phyloP scores from a whole-genome alignment of 2,329 filamentous ascomycete species.

The Pseudopithomyces maydicus region DNA sequence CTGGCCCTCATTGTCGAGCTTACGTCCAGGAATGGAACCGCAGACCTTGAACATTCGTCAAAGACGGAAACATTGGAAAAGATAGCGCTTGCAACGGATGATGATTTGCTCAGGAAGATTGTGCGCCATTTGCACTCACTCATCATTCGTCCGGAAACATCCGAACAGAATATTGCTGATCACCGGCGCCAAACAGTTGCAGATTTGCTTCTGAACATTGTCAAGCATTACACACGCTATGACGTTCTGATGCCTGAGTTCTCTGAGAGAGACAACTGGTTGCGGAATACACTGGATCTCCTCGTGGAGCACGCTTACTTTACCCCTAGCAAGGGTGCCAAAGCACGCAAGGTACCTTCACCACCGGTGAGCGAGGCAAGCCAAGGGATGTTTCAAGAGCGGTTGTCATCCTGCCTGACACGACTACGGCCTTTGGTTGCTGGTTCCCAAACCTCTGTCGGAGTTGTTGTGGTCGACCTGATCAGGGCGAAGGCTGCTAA shows the following conservation, averaged over 20 bases:
- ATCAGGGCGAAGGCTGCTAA: constrained; percentile 30
- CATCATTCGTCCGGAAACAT: constrained; percentile 51
- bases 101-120: constrained; percentile 55
- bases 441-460: constrained; percentile 29
- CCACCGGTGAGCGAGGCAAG: constrained; percentile 54
- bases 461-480: constrained; percentile 34
- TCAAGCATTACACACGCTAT: constrained; percentile 49
- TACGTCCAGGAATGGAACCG: constrained; percentile 70
- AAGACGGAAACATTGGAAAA: constrained; percentile 84
- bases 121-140: constrained; percentile 57
- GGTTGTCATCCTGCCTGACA: constrained; percentile 61
- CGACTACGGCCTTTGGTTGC: constrained; percentile 49
- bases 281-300: constrained; percentile 52
- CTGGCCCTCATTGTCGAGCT: constrained; percentile 67
- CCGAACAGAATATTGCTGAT: constrained; percentile 53
- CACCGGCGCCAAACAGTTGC: constrained; percentile 56
- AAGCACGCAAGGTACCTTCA: constrained; percentile 44
- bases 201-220: constrained; percentile 57
- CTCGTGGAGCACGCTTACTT: constrained; percentile 59
- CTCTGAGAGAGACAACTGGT: constrained; percentile 46
- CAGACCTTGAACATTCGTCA: constrained; percentile 85
- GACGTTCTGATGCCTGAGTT: constrained; percentile 22
- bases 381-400: constrained; percentile 58
- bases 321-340: constrained; percentile 39
- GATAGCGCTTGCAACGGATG: constrained; percentile 66